Percentiles rank a stretch among this genome's conserved stretches.
phyloP scores from a whole-genome alignment of 768 basidiomycete genomes.

The Amanita subjunquillea region DNA sequence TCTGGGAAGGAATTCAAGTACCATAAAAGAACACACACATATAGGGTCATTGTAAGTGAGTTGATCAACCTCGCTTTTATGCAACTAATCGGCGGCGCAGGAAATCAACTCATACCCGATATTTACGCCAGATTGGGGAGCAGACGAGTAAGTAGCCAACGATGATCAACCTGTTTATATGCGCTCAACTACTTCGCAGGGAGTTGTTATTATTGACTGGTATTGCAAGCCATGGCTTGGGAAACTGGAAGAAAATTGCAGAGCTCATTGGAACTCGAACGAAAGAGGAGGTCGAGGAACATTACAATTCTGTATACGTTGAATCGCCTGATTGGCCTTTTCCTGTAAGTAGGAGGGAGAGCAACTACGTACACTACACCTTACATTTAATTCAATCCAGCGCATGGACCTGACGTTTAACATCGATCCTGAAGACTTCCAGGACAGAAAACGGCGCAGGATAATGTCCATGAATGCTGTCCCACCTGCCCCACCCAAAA shows the following conservation, averaged over 20 bases:
- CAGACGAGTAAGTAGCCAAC: constrained; percentile 69
- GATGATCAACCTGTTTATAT: not conserved
- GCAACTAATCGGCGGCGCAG: constrained; percentile 25
- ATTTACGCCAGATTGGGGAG: constrained; percentile 92
- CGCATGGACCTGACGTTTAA: constrained; percentile 54
- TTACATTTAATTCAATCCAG: constrained; percentile 18
- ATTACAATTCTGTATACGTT: constrained; percentile 78
- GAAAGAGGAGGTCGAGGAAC: constrained; percentile 86
- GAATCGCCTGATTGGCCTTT: constrained; percentile 71
- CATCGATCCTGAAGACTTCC: constrained; percentile 74
- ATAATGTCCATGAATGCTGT: constrained; percentile 71
- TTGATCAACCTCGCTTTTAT: not conserved
- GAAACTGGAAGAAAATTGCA: constrained; percentile 95
- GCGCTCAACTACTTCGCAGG: constrained; percentile 25
- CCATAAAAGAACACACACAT: constrained; percentile 81
- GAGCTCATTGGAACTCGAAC: constrained; percentile 92
- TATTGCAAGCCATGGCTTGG: constrained; percentile 76
- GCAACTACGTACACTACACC: constrained; percentile 2
- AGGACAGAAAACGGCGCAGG: constrained; percentile 78
- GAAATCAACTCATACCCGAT: constrained; percentile 97
- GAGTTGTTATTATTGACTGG: constrained; percentile 88
- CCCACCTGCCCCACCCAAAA: constrained; percentile 49
- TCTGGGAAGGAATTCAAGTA: constrained; percentile 80
- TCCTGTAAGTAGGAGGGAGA: constrained; percentile 45
- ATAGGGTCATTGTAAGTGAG: constrained; percentile 75